Evolutionary conservation across 768 basidiomycete species (phyloP).

Genomic region (Suillus paluster): DNA sequence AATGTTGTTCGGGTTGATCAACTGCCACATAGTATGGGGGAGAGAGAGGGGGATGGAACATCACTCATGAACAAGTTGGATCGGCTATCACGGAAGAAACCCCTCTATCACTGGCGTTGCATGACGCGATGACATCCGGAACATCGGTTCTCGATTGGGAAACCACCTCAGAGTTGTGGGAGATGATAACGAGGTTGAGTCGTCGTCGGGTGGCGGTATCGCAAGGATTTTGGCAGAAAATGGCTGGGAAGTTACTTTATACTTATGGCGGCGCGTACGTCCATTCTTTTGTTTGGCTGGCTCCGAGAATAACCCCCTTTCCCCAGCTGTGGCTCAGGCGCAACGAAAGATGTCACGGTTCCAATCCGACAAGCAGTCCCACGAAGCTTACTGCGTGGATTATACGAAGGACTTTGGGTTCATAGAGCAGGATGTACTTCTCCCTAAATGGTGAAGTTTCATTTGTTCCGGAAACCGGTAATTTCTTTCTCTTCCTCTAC

Average conservation of each 20-base stretch:
- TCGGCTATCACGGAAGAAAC: conserved; percentile 18
- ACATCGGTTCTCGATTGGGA: conserved; percentile 31
- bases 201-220: conserved; percentile 30
- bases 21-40: conserved; percentile 36
- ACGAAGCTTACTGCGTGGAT: conserved; percentile 38
- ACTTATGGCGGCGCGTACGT: conserved; percentile 48
- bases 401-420: conserved; percentile 43
- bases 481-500: conserved; percentile 4
- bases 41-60: conserved; percentile 37
- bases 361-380: conserved; percentile 40
- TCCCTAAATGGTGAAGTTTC: conserved; percentile 46
- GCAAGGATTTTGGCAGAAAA: conserved; percentile 38
- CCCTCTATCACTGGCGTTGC: conserved; percentile 22
- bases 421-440: conserved; percentile 40
- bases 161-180: conserved; percentile 22
- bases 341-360: conserved; percentile 41
- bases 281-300: not conserved
- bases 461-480: conserved; percentile 44
- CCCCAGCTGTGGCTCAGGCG: conserved; percentile 42
- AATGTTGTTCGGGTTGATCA: conserved; percentile 40
- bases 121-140: conserved; percentile 11
- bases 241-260: conserved; percentile 46
- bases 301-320: conserved; percentile 3
- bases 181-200: conserved; percentile 21
- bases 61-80: conserved; percentile 21